phyloP scores from a whole-genome alignment of 1,139 yeast species.

The Magnusiomyces ingens region DNA sequence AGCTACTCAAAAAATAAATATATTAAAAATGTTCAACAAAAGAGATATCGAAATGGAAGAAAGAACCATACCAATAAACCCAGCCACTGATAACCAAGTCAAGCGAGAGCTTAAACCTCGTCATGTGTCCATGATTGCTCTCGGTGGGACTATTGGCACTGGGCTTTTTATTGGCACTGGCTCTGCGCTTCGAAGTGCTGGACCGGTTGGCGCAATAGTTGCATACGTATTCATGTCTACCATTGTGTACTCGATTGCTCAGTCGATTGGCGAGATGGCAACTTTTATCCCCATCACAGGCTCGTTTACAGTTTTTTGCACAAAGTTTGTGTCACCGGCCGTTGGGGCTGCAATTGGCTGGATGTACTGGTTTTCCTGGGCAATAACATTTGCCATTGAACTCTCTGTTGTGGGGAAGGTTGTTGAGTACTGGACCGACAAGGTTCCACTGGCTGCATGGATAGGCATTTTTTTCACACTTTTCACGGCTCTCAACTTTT shows the following conservation, averaged over 20 bases:
- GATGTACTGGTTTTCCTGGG: slow-evolving; percentile 63
- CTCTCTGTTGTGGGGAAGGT: slow-evolving; percentile 54
- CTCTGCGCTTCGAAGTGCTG: slow-evolving; percentile 46
- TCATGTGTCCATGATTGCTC: slow-evolving; percentile 42
- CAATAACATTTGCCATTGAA: slow-evolving; percentile 55
- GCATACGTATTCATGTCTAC: slow-evolving; percentile 45
- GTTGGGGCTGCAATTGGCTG: slow-evolving; percentile 56
- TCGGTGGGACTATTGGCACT: slow-evolving; percentile 45
- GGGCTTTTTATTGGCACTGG: slow-evolving; percentile 53
- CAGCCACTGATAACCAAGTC: slow-evolving; percentile 4
- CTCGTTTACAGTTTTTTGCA: slow-evolving; percentile 55
- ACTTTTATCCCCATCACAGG: slow-evolving; percentile 56
- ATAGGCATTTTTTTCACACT: slow-evolving; percentile 54
- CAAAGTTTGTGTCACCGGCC: slow-evolving; percentile 53
- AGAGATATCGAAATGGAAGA: too few relatives aligned
- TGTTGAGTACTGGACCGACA: slow-evolving; percentile 54
- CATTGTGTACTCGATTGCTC: slow-evolving; percentile 50
- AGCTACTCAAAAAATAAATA: too few relatives aligned
- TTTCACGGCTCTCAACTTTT: slow-evolving; percentile 45
- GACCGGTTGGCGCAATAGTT: slow-evolving; percentile 48
- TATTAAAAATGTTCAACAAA: too few relatives aligned
- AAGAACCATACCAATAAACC: too few relatives aligned
- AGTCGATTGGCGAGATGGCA: slow-evolving; percentile 58
- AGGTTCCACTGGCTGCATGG: slow-evolving; percentile 50
- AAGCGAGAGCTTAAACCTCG: slow-evolving; percentile 24